Base-by-base conservation (phyloP, 2,329 filamentous ascomycete species). In the Stemphylium beticola region DNA sequence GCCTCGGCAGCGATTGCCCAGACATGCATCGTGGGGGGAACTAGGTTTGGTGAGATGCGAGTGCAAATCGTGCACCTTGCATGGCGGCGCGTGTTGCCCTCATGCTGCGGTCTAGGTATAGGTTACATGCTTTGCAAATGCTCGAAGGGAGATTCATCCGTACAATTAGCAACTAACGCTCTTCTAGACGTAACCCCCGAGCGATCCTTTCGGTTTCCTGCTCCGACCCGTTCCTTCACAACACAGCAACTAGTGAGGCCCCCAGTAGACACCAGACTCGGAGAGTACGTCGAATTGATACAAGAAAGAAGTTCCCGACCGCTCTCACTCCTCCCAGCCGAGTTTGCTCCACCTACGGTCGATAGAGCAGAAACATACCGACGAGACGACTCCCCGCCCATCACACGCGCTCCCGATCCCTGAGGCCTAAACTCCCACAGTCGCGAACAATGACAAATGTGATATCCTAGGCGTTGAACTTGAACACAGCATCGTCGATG, bases 261-360 rank as follows among this genome's bases (percentile, higher is more conserved):
- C 86, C 89, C 61, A 87, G 87, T 61, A 89, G 91, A 69, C 93
- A 96, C 77, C 69, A 91, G 95, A 66, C 83, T 98, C 26, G 92
- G 96, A 77, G 96, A 96, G 79, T 95, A 98, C 85, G 91, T 97
- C 37, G 86, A 90, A 51, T 92, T 89, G 36, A 97, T 97, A 73
- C 91, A 96, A 76, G 89, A 95, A 92, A 91, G 77, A 87, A 87
- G 75, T 83, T 83, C 40, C 81, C 93, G 85, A 67, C 84, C 85
- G 4, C 75, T 86, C 33, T 78, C 82, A 42, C 74, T 80, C 45
- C 75, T 76, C 51, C 80, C 71, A 58, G 75, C 66, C 63, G 77
- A 68, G 69, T 77, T 72, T 14, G 63, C 70, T 37, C 64, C 65
- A 31, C 66, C 62, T 2, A 24, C 56, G 8, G 41, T 54, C 22